Evolutionary conservation across 2,329 filamentous ascomycete genomes (phyloP), one percentile per base, ranked within the genome.

Genomic region (Nannizziopsis arthrosporioides): DNA sequence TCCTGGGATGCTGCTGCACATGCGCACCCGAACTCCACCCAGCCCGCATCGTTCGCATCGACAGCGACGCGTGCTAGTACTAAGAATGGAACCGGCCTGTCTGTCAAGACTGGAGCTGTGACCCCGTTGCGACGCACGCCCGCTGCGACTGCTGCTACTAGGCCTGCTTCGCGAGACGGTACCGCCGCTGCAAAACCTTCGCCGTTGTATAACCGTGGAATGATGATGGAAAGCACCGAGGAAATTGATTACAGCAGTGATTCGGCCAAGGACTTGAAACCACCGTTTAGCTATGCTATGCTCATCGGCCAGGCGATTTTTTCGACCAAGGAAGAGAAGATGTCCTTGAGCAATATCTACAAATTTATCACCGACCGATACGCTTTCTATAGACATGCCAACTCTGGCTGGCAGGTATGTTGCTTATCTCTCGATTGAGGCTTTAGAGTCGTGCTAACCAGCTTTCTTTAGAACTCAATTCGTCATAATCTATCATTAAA

Each of bases 251-350:
- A 73, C 56, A 89, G 86, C 60, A 74, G 82, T 31, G 89, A 96
- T 55, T 78, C 82, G 27, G 86, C 89, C 55, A 85, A 85, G 62
- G 87, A 95, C 55, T 79, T 96, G 60, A 98, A 98, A 65, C 93
- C 92, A 1, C 85, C 89, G 40, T 94, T 85, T 65, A 96, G 90
- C 64, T 98, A 98, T 66, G 89, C 92, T 2, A 87, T 94, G 62
- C 80, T 98, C 73, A 98, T 98, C 55, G 92, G 88, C 0, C 92
- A 96, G 68, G 92, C 92, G 1, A 96, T 98, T 54, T 75, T 95
- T 55, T 85, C 84, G 32, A 89, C 84, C 2, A 73, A 80, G 1
- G 88, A 94, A 51, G 84, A 93, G 63, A 93, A 93, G 65, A 75
- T 95, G 47, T 95, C 92, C 2, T 68, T 98, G 42, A 84, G 84